Evolutionary conservation across 2,329 filamentous ascomycete genomes (phyloP), one percentile per base, ranked within the genome.

Genomic region (Pseudogymnoascus sp.): DNA sequence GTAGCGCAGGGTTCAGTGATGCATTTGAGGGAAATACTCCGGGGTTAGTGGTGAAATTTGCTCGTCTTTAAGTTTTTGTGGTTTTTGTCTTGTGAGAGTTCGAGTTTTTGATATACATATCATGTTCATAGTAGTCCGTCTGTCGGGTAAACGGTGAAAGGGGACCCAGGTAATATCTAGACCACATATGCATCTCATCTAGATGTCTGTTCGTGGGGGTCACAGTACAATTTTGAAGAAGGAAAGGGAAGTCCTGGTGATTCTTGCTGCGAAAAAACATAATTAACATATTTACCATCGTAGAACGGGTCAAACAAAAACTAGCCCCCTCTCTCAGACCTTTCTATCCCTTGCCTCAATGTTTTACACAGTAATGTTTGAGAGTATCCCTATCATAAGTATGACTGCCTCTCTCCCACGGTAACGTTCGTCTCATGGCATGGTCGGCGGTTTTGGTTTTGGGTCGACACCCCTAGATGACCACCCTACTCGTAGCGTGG

Each of bases 381-480:
- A 8, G n/a, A 7, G 6, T 9, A 35, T 15, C 17, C 28, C 4
- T 35, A 21, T 57, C 50, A 33, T 33, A 28, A 57, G 6, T 57
- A 28, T 28, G n/a, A 33, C 50, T 57, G n/a, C 26, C 26, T 28
- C 23, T 26, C 26, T 57, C 50, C 50, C 50, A 57, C 28, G 50
- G 50, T 57, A 57, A 57, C 11, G 6, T 33, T 57, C 28, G n/a
- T 21, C 28, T n/a, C n/a, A 13, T 57, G n/a, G 50, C 50, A 57
- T 28, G 50, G 50, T 57, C 17, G 50, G 50, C 28, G 50, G 50
- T 19, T 33, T 53, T 57, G 50, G 50, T 19, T 33, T 53, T 57
- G 50, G 50, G 50, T 57, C 50, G 50, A 57, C 10, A 57, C 50
- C 50, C 50, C 50, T 57, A 57, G 50, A 57, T 57, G 50, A 57